phyloP scores from a whole-genome alignment of 2,329 filamentous ascomycete species.

The Pseudogymnoascus verrucosus region DNA sequence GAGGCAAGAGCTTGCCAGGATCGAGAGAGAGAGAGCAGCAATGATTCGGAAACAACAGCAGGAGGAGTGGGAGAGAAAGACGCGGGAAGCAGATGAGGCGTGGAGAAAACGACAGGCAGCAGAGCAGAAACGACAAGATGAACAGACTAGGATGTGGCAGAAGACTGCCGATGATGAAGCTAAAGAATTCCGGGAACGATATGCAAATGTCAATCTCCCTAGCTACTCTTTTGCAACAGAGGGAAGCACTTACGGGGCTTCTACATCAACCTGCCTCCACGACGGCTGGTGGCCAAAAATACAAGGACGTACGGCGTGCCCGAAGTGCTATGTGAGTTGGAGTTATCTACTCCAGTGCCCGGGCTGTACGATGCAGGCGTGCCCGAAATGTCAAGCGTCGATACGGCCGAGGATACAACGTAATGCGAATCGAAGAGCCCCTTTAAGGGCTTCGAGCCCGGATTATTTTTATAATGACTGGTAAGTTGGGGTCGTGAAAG shows the following conservation, averaged over 20 bases:
- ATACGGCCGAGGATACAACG: conserved; percentile 10
- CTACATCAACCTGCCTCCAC: conserved; percentile 14
- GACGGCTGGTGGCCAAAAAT: conserved; percentile 20
- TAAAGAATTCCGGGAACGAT: not conserved
- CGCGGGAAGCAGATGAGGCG: conserved; percentile 13
- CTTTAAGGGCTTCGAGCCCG: not conserved
- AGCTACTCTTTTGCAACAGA: not conserved
- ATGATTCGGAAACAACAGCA: conserved; percentile 13
- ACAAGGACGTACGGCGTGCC: conserved; percentile 15
- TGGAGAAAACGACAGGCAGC: conserved; percentile 14
- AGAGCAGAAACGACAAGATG: conserved; percentile 13
- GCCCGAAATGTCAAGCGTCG: conserved; percentile 17
- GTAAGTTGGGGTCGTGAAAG: not conserved
- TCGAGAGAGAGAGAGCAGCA: conserved; percentile 11
- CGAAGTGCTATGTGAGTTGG: conserved; percentile 13
- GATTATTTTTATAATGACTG: not conserved
- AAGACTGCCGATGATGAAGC: not conserved
- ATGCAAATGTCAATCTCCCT: not conserved
- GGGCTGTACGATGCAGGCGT: conserved; percentile 17
- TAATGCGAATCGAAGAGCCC: not conserved
- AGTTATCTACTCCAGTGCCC: conserved; percentile 20
- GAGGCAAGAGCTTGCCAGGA: conserved; percentile 10
- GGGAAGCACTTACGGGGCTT: not conserved
- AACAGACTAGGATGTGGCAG: conserved; percentile 11
- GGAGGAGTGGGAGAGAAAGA: conserved; percentile 13